Evolutionary conservation across 257 asterid species (phyloP), one percentile per base, ranked within the genome.

Genomic region (Nicotiana noctiflora): DNA sequence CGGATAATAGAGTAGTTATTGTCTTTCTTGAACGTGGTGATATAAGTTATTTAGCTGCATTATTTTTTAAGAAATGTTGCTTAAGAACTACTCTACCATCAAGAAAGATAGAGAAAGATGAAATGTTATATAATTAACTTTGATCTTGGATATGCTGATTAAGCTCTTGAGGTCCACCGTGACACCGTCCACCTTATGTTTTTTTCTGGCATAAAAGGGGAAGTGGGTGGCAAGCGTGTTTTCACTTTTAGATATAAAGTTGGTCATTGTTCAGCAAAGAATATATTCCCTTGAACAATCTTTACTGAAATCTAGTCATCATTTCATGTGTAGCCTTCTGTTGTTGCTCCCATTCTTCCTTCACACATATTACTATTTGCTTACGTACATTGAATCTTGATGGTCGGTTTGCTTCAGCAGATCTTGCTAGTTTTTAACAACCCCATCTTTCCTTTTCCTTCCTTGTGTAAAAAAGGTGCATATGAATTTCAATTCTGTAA

Each of bases 321-420:
- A 17, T 6, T 17, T 55, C 61, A 5, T 55, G 61, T 55, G 61
- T 13, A 12, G 53, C 53, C 5, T 49, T 49, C 53, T 12, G 53
- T 12, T 52, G 6, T 12, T 52, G 8, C n/a, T 52, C 59, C n/a
- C 18, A 52, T 52, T 14, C 21, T 13, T 51, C 62, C 74, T 23
- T 12, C 82, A 40, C 46, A 72, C 37, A 7, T 72, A 72, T 13
- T 70, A 34, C 2, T 34, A 21, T 70, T 70, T 70, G 23, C 19
- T 70, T 40, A 1, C 19, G 52, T 72, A 46, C 59, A 31, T 72
- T 72, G 59, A 68, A 72, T 72, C 59, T 44, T 5, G 80, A 56
- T 57, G 61, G 82, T 68, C 67, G 83, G 75, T 72, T 68, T 76
- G 75, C 75, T 80, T 74, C 86, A 74, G 53, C 60, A 55, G 80